phyloP scores from a whole-genome alignment of 495 filamentous ascomycete genomes.

The Achaetomiella virescens region DNA sequence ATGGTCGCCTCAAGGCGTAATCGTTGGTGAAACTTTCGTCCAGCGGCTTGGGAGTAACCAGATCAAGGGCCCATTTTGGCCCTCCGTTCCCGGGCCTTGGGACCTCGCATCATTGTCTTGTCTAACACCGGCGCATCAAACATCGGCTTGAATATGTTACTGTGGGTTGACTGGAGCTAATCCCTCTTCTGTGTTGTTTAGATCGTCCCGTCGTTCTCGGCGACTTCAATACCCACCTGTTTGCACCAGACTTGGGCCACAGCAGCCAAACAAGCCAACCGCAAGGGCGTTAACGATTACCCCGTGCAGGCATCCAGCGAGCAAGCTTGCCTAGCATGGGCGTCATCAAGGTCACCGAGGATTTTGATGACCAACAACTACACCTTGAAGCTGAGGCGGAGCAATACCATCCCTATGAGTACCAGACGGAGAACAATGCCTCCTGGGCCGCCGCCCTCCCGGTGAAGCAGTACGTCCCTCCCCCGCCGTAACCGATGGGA shows the following conservation, averaged over 20 bases:
- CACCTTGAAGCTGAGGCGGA: constrained; percentile 47
- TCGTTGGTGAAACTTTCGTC: too few relatives aligned
- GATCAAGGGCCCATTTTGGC: too few relatives aligned
- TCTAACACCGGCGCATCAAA: background rate
- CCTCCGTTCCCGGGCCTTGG: background rate
- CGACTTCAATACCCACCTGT: background rate
- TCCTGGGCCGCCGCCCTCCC: constrained; percentile 96
- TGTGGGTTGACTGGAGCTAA: background rate
- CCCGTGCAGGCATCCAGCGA: constrained; percentile 7
- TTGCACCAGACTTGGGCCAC: constrained; percentile 1
- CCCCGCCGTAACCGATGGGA: background rate
- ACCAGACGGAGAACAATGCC: constrained; percentile 77
- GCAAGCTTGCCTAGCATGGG: constrained; percentile 53
- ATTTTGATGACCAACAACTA: constrained; percentile 53
- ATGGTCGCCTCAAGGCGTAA: too few relatives aligned
- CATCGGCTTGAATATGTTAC: background rate
- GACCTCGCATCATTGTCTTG: background rate
- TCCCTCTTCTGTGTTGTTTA: background rate
- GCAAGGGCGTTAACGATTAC: background rate
- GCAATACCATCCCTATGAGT: constrained; percentile 62
- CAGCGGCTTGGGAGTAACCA: too few relatives aligned
- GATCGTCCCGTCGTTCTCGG: background rate
- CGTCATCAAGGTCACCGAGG: constrained; percentile 35
- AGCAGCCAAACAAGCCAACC: background rate
- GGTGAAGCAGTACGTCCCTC: constrained; percentile 68